Base-by-base conservation (phyloP, 768 basidiomycete genomes). In the Suillus brevipes region DNA sequence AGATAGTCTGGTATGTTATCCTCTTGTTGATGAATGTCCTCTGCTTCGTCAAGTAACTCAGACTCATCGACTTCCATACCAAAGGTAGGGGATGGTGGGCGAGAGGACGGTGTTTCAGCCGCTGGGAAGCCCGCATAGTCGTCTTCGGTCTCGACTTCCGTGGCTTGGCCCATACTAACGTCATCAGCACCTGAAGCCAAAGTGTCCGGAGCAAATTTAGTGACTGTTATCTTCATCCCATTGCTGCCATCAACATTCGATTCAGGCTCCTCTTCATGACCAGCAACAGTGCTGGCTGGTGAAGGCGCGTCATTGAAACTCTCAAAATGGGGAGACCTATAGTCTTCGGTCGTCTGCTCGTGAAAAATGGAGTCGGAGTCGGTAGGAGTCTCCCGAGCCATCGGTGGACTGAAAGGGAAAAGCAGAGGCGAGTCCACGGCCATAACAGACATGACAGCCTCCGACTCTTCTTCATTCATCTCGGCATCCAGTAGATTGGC, bases 1-100 rank as follows among this genome's bases (percentile, higher is more conserved):
- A 93, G 80, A 67, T 92, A 88, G 18, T 80, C 81, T 3, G 85
- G 84, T 16, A 80, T 79, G 1, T 74, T 78, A n/a, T 68, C 74
- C 25, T 76, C 80, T 31, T 76, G 76, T 5, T 76, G 73, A 8
- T 76, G 73, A 42, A 75, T 68, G 42, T 79, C 78, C 14, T 84
- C 81, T 61, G 84, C 83, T 18, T 77, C 72, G 18, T 43, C 18
- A 31, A 13, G 28, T 31, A 59, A 59, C 28, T 59, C 58, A 10
- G 40, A 59, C 5, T 42, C 58, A 13, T 59, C 40, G 42, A 59
- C 40, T 31, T 9, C 25, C 42, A 59, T 59, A 31, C 28, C 58
- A 28, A 40, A 40, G n/a, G 58, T 6, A 31, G 58, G 40, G 25
- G 40, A 42, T 20, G 20, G 18, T 12, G 20, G 58, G 25, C 18